Percentiles rank a stretch among this genome's conserved stretches.
Conservation (phyloP, 441 rosid species). For the Cnidoscolus chayamansa region DNA sequence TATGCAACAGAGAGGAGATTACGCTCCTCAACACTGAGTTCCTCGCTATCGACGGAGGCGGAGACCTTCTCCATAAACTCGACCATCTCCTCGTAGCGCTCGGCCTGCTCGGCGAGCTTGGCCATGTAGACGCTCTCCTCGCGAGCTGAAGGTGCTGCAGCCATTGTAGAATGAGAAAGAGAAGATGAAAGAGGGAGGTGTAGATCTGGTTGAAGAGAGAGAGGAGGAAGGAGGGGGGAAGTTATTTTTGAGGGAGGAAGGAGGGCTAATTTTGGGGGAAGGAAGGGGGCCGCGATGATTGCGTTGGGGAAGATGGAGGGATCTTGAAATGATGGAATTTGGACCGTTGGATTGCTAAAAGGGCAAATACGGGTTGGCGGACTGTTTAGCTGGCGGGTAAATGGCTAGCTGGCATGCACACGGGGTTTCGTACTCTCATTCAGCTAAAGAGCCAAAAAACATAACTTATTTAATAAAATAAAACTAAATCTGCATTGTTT, state of each 20-base stretch:
- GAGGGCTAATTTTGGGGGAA: conserved; percentile 34
- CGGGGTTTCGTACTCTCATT: too few species aligned
- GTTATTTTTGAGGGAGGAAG: conserved; percentile 24
- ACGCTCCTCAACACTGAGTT: conserved; percentile 83
- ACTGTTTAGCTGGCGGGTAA: conserved; percentile 7
- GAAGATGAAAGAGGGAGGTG: neutral
- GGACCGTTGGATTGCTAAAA: conserved; percentile 33
- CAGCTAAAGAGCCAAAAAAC: too few species aligned
- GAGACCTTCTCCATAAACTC: conserved; percentile 95
- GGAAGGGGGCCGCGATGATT: conserved; percentile 47
- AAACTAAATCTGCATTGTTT: too few species aligned
- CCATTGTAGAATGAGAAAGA: conserved; percentile 29
- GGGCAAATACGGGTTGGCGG: neutral
- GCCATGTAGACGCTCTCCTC: conserved; percentile 91
- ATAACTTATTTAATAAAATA: too few species aligned
- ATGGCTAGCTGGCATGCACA: too few species aligned
- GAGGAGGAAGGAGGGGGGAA: neutral
- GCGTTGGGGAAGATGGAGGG: conserved; percentile 33
- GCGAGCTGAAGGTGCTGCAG: conserved; percentile 52
- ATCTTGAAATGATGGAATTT: conserved; percentile 13
- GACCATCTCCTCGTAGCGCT: conserved; percentile 94
- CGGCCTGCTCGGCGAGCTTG: conserved; percentile 91
- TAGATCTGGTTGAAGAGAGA: conserved; percentile 16
- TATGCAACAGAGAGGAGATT: conserved; percentile 94
- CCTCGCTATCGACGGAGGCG: conserved; percentile 70